phyloP scores from a whole-genome alignment of 768 basidiomycete species.

The Pleurotus platypus region DNA sequence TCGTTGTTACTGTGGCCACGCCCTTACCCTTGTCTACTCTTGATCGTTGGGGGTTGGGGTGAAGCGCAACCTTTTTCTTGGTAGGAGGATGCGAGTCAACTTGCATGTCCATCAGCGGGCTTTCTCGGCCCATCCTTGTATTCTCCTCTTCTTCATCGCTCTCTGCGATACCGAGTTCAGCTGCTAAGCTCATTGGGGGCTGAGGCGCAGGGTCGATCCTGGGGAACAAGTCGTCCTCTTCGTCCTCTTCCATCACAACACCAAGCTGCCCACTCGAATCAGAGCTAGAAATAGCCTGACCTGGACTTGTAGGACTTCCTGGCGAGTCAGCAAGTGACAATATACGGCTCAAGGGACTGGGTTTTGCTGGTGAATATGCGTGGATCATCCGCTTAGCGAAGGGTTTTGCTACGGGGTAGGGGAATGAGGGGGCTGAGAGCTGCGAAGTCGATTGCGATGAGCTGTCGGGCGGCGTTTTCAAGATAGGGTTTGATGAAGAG shows the following conservation, averaged over 20 bases:
- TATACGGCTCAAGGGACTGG: constrained; percentile 78
- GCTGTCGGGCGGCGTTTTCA: constrained; percentile 14
- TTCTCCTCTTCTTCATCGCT: constrained; percentile 25
- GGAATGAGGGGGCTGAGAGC: constrained; percentile 32
- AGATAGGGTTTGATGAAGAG: background rate
- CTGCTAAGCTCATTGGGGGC: constrained; percentile 33
- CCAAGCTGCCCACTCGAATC: constrained; percentile 20
- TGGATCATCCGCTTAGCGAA: constrained; percentile 68
- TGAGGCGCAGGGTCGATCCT: constrained; percentile 10
- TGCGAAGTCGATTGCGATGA: constrained; percentile 15
- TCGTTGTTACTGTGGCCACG: constrained; percentile 30
- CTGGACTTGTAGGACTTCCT: constrained; percentile 23
- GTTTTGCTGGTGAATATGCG: constrained; percentile 78
- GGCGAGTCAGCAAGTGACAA: constrained; percentile 69
- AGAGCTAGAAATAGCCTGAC: constrained; percentile 10
- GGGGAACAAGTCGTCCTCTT: constrained; percentile 19
- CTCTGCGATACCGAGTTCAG: constrained; percentile 41
- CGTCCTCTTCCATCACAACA: constrained; percentile 32
- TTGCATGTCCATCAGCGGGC: constrained; percentile 53
- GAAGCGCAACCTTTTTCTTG: constrained; percentile 23
- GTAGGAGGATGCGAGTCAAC: constrained; percentile 26
- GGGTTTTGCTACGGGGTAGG: constrained; percentile 73
- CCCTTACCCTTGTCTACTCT: constrained; percentile 33
- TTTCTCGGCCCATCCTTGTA: constrained; percentile 22
- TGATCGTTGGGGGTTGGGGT: constrained; percentile 26